These are phyloP conservation scores for Wickerhamomyces xylosicus DNA, from an alignment of 805 yeast species.

Conservation along the genomic window DNA sequence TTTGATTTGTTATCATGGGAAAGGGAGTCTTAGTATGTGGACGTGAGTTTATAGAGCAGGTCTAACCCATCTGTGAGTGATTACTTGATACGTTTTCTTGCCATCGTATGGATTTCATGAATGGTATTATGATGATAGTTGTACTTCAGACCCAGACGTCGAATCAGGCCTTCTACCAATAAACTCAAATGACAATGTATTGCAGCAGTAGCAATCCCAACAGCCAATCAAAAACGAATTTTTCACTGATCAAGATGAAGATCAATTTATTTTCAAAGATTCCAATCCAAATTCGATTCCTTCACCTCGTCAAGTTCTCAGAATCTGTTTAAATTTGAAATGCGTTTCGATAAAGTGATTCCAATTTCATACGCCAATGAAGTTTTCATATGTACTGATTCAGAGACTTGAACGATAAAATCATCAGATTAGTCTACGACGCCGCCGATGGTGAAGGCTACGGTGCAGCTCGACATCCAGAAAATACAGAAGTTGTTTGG, in stretches of 20 bases:
- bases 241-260: not conserved
- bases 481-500: slow-evolving; percentile 56
- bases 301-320: slow-evolving; percentile 53
- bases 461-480: slow-evolving; percentile 43
- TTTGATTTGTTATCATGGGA: slow-evolving; percentile 8
- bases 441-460: slow-evolving; percentile 79
- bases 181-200: too few species aligned
- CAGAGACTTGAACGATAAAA: slow-evolving; percentile 46
- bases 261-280: not conserved
- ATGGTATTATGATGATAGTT: too few species aligned
- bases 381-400: slow-evolving; percentile 42
- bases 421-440: slow-evolving; percentile 46
- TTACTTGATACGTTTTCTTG: not conserved
- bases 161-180: too few species aligned
- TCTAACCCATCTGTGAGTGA: not conserved
- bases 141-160: too few species aligned
- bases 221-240: not conserved
- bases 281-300: slow-evolving; percentile 24
- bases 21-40: not conserved
- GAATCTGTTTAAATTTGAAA: slow-evolving; percentile 68
- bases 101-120: too few species aligned
- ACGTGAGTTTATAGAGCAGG: not conserved
- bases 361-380: slow-evolving; percentile 50
- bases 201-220: too few species aligned
- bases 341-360: slow-evolving; percentile 56